phyloP scores from a whole-genome alignment of 2,329 filamentous ascomycete species.

The Orbilia ellipsospora region DNA sequence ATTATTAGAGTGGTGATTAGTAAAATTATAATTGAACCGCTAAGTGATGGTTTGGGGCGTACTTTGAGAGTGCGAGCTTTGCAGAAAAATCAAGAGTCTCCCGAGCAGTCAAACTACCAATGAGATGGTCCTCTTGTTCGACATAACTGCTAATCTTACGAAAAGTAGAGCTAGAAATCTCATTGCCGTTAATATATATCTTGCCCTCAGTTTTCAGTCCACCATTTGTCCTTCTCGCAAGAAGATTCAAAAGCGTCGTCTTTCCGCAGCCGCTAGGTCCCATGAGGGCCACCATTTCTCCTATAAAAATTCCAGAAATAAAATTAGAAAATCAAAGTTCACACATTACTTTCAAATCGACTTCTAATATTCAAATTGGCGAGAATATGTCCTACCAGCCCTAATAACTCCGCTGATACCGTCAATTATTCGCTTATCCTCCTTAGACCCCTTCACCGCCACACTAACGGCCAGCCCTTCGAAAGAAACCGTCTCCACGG shows the following conservation, averaged over 20 bases:
- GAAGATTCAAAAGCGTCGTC: slow-evolving; percentile 83
- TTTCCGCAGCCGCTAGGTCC: slow-evolving; percentile 79
- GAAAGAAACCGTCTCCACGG: slow-evolving; percentile 42
- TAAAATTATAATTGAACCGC: neutral
- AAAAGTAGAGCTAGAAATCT: slow-evolving; percentile 69
- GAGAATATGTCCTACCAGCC: slow-evolving; percentile 32
- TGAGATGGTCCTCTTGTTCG: slow-evolving; percentile 86
- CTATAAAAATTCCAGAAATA: slow-evolving; percentile 61
- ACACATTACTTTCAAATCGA: neutral
- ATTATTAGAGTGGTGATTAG: neutral
- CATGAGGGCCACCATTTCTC: slow-evolving; percentile 82
- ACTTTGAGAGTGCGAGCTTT: slow-evolving; percentile 72
- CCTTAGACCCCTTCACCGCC: slow-evolving; percentile 37
- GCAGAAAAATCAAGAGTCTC: slow-evolving; percentile 85
- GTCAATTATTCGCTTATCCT: slow-evolving; percentile 47
- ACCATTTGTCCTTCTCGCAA: slow-evolving; percentile 73
- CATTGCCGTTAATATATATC: slow-evolving; percentile 73
- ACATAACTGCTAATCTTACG: slow-evolving; percentile 79
- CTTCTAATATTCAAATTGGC: too few relatives aligned
- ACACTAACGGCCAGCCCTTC: slow-evolving; percentile 32
- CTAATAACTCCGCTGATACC: slow-evolving; percentile 52
- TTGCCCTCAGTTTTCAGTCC: slow-evolving; percentile 67
- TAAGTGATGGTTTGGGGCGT: slow-evolving; percentile 54
- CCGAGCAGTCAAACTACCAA: slow-evolving; percentile 80
- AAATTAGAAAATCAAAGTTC: slow-evolving; percentile 2